Evolutionary conservation across 768 basidiomycete genomes (phyloP).

Genomic region (Pluteus cervinus): DNA sequence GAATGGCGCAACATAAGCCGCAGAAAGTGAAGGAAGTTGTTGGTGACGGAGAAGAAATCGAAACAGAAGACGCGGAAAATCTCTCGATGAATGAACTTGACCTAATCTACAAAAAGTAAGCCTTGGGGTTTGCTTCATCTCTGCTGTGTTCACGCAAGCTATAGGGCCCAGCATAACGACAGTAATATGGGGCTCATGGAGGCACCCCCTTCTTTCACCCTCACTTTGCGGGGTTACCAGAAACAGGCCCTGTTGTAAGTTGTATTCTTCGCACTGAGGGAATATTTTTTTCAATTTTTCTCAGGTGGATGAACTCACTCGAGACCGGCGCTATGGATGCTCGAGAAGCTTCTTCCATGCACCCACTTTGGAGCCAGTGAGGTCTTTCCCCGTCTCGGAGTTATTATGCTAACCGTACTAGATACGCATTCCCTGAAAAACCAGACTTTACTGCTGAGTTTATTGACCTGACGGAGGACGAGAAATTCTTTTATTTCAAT

Average conservation of each 20-base stretch:
- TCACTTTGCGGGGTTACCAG: slow-evolving; percentile 81
- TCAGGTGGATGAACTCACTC: slow-evolving; percentile 87
- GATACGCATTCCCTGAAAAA: slow-evolving; percentile 69
- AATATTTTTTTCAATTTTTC: slow-evolving; percentile 3
- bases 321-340: slow-evolving; percentile 72
- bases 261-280: background rate
- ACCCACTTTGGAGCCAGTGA: slow-evolving; percentile 93
- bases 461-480: slow-evolving; percentile 79
- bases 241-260: slow-evolving; percentile 82
- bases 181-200: slow-evolving; percentile 74
- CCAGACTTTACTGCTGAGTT: slow-evolving; percentile 42
- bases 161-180: slow-evolving; percentile 82
- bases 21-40: slow-evolving; percentile 62
- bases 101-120: slow-evolving; percentile 78
- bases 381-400: slow-evolving; percentile 14
- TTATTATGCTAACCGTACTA: slow-evolving; percentile 21
- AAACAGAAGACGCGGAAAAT: slow-evolving; percentile 80
- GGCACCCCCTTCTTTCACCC: slow-evolving; percentile 67
- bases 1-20: slow-evolving; percentile 28
- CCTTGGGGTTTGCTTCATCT: background rate
- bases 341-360: slow-evolving; percentile 68
- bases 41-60: slow-evolving; percentile 76
- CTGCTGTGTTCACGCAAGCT: slow-evolving; percentile 2
- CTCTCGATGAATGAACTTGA: slow-evolving; percentile 76
- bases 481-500: slow-evolving; percentile 82